A percentile compares a stretch with the other conserved stretches of the same genome.
Evolutionary conservation across 2,329 filamentous ascomycete species (phyloP).

Genomic region (Nothopassalora personata): DNA sequence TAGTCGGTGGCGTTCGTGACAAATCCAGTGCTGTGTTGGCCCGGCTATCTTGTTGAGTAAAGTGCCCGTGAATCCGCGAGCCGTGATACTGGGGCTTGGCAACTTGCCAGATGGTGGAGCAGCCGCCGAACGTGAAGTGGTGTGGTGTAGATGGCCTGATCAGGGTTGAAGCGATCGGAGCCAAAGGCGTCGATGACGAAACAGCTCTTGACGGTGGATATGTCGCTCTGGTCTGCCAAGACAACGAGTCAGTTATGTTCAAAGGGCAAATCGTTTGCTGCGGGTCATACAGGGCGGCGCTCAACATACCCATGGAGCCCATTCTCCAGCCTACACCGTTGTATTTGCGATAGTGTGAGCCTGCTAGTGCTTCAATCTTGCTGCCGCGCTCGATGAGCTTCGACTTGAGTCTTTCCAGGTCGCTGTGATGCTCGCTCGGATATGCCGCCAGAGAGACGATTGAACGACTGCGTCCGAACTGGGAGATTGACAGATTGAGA

Average conservation of each 20-base stretch:
- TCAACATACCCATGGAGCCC: too few species aligned
- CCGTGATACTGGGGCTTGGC: neutral
- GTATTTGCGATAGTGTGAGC: constrained; percentile 49
- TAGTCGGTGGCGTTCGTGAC: constrained; percentile 12
- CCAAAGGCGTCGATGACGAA: constrained; percentile 47
- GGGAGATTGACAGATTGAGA: constrained; percentile 27
- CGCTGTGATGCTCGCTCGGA: constrained; percentile 43
- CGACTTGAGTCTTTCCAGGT: constrained; percentile 35
- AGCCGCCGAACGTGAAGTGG: constrained; percentile 24
- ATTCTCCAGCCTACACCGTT: constrained; percentile 40
- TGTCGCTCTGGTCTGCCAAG: constrained; percentile 30
- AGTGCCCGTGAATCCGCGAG: neutral
- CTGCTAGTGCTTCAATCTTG: constrained; percentile 43
- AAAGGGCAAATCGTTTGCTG: too few species aligned
- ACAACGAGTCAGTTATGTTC: too few species aligned
- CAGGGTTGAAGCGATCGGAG: constrained; percentile 45
- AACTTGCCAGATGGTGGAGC: neutral
- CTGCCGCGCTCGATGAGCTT: constrained; percentile 43
- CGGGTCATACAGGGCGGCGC: too few species aligned
- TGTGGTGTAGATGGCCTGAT: constrained; percentile 35
- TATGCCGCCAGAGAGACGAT: constrained; percentile 40
- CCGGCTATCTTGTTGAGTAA: neutral
- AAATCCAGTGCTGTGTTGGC: neutral
- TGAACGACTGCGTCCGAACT: constrained; percentile 38
- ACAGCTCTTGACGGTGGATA: constrained; percentile 44